These are phyloP conservation scores for Plenodomus lindquistii DNA, from an alignment of 2,329 filamentous ascomycete species.

Conservation along the genomic window DNA sequence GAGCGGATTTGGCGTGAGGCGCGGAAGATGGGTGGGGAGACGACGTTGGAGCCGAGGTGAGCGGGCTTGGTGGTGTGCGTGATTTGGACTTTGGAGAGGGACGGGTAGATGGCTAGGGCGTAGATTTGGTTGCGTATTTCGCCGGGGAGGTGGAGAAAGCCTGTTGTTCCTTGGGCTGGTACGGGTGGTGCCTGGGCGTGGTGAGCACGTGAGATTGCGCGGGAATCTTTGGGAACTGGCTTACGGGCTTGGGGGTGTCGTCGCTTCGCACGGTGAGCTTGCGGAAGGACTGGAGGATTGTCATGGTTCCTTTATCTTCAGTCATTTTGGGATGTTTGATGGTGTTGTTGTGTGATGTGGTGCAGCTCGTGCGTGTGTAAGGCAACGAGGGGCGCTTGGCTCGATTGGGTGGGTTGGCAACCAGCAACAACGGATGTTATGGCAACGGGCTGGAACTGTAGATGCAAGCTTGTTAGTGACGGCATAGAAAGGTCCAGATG, in stretches of 20 bases:
- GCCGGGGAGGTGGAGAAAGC: slow-evolving; percentile 23
- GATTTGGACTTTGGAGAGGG: slow-evolving; percentile 6
- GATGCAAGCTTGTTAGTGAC: not conserved
- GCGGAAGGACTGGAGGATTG: not conserved
- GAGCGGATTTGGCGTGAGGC: slow-evolving; percentile 21
- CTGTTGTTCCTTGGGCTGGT: not conserved
- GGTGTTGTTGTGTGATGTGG: not conserved
- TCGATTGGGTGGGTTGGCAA: not conserved
- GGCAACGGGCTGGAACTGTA: not conserved
- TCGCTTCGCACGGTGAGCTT: too few species aligned
- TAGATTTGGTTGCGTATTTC: slow-evolving; percentile 31
- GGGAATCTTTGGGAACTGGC: not conserved
- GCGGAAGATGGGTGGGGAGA: slow-evolving; percentile 23
- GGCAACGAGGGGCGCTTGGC: not conserved
- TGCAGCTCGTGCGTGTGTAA: not conserved
- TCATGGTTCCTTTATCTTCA: too few species aligned
- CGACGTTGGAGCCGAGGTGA: slow-evolving; percentile 11
- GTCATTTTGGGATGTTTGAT: too few species aligned
- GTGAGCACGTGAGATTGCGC: not conserved
- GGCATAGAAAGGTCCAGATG: too few species aligned
- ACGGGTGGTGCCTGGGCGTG: not conserved
- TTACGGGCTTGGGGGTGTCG: not conserved
- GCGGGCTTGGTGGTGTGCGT: slow-evolving; percentile 1
- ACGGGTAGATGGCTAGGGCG: slow-evolving; percentile 12
- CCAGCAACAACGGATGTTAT: not conserved